phyloP scores from a whole-genome alignment of 129 eudicot species.

The Lactuca saligna region DNA sequence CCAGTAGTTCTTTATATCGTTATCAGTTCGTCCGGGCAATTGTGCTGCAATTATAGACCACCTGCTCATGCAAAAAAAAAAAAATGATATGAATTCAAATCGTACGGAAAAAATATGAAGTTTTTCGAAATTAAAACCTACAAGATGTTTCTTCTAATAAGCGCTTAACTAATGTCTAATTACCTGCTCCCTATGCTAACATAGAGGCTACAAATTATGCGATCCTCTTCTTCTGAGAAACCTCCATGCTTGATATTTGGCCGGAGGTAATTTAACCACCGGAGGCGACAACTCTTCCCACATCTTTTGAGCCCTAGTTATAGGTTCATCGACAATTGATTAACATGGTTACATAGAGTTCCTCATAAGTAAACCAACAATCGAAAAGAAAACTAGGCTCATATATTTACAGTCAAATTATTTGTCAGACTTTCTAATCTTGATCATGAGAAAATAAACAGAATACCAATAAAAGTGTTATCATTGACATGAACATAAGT shows the following conservation, averaged over 20 bases:
- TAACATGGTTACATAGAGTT: not conserved
- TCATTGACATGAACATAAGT: not conserved
- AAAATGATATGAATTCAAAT: constrained; percentile 3
- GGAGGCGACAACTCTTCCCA: constrained; percentile 84
- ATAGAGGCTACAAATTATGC: constrained; percentile 76
- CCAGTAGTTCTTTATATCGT: constrained; percentile 93
- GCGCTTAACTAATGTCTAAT: not conserved
- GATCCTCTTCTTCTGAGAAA: constrained; percentile 90
- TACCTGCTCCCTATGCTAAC: constrained; percentile 95
- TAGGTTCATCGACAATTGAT: constrained; percentile 6
- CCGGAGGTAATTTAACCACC: constrained; percentile 87
- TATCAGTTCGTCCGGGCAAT: constrained; percentile 86
- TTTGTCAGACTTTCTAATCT: not conserved
- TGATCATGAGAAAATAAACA: not conserved
- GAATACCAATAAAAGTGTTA: not conserved
- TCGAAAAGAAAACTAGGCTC: not conserved
- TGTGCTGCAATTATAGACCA: constrained; percentile 97
- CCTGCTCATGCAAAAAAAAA: constrained; percentile 36
- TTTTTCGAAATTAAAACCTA: not conserved
- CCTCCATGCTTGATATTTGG: constrained; percentile 95
- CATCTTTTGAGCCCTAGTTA: constrained; percentile 79
- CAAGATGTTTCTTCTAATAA: not conserved
- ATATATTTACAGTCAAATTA: not conserved
- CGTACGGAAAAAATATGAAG: no score
- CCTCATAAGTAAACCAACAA: not conserved